Evolutionary conservation across 805 yeast genomes (phyloP).

Genomic region (Naumovozyma dairenensis): DNA sequence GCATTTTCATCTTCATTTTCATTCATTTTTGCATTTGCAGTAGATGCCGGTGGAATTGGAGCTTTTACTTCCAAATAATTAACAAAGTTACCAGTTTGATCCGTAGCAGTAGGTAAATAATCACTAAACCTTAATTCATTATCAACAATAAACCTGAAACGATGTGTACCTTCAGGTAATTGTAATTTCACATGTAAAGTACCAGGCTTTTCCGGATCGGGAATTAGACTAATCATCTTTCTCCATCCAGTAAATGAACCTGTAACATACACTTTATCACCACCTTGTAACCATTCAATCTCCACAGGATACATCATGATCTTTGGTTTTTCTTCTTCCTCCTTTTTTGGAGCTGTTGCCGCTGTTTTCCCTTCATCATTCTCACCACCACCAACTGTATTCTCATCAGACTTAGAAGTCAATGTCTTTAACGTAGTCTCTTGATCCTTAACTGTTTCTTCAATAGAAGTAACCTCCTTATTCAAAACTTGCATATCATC

Average conservation of each 20-base stretch:
- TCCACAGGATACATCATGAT: constrained; percentile 42
- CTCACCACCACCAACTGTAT: no score
- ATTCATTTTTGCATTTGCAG: not conserved
- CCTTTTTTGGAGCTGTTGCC: not conserved
- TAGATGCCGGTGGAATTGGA: constrained; percentile 20
- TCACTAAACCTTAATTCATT: constrained; percentile 84
- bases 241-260: constrained; percentile 98
- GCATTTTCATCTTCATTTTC: no score
- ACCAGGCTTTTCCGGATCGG: constrained; percentile 25
- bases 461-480: no score
- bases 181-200: constrained; percentile 57
- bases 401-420: no score
- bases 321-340: constrained; percentile 12
- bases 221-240: constrained; percentile 80
- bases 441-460: no score
- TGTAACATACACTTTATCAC: constrained; percentile 85
- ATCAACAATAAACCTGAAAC: constrained; percentile 87
- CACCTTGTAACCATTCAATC: constrained; percentile 93
- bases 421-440: no score
- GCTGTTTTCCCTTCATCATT: no score
- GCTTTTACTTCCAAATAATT: constrained; percentile 70
- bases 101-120: constrained; percentile 86
- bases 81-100: constrained; percentile 89
- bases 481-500: no score
- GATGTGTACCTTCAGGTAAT: constrained; percentile 80